Base-by-base conservation (phyloP, 257 asterid genomes). In the Fraxinus excelsior region DNA sequence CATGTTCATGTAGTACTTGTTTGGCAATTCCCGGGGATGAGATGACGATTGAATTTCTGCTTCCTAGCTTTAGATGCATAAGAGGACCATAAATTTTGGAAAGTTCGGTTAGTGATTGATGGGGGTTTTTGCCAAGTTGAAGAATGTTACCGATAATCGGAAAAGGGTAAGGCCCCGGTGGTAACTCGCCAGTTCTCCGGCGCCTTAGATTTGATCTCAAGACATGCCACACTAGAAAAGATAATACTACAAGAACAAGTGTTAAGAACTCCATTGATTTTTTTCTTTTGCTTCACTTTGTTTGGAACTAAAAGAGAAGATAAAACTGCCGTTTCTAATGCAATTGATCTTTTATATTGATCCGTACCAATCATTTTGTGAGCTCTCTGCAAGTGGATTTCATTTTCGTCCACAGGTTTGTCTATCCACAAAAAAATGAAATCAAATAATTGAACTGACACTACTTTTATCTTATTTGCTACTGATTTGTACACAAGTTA, bases 111-210 rank as follows among this genome's bases (percentile, higher is more conserved):
- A 76, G 74, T 23, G 80, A 76, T 23, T 28, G 68, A 16, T 67
- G 67, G 10, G 80, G 74, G 1, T 68, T 68, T 23, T 16, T 18
- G 9, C 80, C 80, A 13, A 76, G 80, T 21, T 46, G 46, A 25
- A 67, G 74, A 9, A 76, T 68, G 75, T 53, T 76, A 2, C 70
- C 70, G 21, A 76, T 46, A 11, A 68, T 25, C 29, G 79, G 79
- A 37, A 75, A 38, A 10, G 70, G 35, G 29, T 13, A 28, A 37
- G 83, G 83, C 72, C 83, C 83, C 4, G 76, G 83, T 1, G 83
- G 76, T 9, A 62, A 25, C 34, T 62, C 25, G 68, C 68, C 8
- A 2, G 68, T 9, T 62, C 3, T 23, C 68, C n/a, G 68, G 34
- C 5, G 18, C 31, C 7, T 25, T 25, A 25, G 28, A 23, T 58